A percentile compares a stretch with the other conserved stretches of the same genome.
Evolutionary conservation across 2,329 filamentous ascomycete species (phyloP).

Genomic region (Penicillium polonicum): DNA sequence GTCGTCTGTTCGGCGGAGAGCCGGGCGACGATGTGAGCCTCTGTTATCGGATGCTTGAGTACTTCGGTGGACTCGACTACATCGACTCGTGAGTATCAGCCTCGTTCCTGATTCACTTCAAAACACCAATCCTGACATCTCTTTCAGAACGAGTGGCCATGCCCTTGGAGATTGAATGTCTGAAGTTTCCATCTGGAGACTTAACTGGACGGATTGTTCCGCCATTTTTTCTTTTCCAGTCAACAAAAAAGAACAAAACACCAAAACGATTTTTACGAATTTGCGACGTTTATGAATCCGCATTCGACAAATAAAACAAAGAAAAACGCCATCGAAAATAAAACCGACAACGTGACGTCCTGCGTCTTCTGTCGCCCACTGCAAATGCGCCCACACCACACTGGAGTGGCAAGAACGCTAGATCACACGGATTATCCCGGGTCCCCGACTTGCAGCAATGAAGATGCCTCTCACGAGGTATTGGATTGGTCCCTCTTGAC

Average conservation of each 20-base stretch:
- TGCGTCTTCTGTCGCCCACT: slow-evolving; percentile 9
- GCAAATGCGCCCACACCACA: slow-evolving; percentile 16
- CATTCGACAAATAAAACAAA: slow-evolving; percentile 18
- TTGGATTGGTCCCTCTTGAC: slow-evolving; percentile 43
- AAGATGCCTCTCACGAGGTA: slow-evolving; percentile 30
- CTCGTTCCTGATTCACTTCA: background rate
- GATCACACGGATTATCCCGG: slow-evolving; percentile 32
- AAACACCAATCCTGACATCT: slow-evolving; percentile 21
- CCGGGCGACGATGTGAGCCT: slow-evolving; percentile 46
- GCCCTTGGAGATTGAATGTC: slow-evolving; percentile 30
- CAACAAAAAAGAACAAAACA: slow-evolving; percentile 17
- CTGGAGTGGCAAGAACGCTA: slow-evolving; percentile 25
- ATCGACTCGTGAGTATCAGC: slow-evolving; percentile 42
- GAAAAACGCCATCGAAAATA: slow-evolving; percentile 16
- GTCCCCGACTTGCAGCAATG: slow-evolving; percentile 46
- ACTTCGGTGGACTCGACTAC: slow-evolving; percentile 51
- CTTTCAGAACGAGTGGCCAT: slow-evolving; percentile 18
- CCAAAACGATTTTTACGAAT: slow-evolving; percentile 14
- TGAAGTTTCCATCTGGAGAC: background rate
- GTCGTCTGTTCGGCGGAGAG: slow-evolving; percentile 47
- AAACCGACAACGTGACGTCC: slow-evolving; percentile 8
- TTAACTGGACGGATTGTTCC: background rate
- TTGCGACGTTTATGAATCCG: slow-evolving; percentile 22
- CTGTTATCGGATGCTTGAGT: slow-evolving; percentile 51
- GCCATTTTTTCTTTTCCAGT: slow-evolving; percentile 7